Conservation (phyloP, 306 rosid genomes). For the Inga oerstediana region DNA sequence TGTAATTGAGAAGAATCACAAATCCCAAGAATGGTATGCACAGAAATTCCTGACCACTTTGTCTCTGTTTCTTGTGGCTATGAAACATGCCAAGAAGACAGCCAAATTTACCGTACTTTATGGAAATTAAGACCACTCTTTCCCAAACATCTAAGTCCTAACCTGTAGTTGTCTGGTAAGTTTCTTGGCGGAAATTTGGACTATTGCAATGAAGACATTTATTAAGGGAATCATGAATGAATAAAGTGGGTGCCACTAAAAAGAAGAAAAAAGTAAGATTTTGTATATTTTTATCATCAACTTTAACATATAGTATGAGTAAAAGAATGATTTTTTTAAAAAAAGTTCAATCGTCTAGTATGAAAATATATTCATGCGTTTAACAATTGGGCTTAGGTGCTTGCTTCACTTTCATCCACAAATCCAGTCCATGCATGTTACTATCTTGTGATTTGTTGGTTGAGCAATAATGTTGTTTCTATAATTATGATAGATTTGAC, state of each 20-base stretch:
- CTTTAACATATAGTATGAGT: background rate
- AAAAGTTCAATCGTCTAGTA: too few species aligned
- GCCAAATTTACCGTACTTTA: slow-evolving; percentile 23
- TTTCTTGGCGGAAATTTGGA: slow-evolving; percentile 46
- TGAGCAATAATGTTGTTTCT: slow-evolving; percentile 39
- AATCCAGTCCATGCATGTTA: background rate
- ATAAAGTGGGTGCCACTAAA: background rate
- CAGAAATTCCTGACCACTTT: slow-evolving; percentile 3
- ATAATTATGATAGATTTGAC: slow-evolving; percentile 40
- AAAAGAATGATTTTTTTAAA: background rate
- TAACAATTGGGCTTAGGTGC: background rate
- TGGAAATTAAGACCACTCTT: background rate
- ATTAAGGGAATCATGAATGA: background rate
- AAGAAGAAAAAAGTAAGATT: background rate
- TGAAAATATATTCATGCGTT: background rate
- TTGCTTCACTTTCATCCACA: background rate
- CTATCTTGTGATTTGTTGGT: slow-evolving; percentile 25
- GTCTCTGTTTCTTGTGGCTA: background rate
- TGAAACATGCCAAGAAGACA: slow-evolving; percentile 26
- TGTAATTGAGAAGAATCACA: background rate
- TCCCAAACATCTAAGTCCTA: slow-evolving; percentile 7
- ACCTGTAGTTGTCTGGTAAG: slow-evolving; percentile 21
- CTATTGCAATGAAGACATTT: slow-evolving; percentile 16
- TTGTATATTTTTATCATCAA: background rate
- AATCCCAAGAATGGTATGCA: background rate